phyloP scores from a whole-genome alignment of 1,139 yeast species.

The Zygotorulaspora mrakii region DNA sequence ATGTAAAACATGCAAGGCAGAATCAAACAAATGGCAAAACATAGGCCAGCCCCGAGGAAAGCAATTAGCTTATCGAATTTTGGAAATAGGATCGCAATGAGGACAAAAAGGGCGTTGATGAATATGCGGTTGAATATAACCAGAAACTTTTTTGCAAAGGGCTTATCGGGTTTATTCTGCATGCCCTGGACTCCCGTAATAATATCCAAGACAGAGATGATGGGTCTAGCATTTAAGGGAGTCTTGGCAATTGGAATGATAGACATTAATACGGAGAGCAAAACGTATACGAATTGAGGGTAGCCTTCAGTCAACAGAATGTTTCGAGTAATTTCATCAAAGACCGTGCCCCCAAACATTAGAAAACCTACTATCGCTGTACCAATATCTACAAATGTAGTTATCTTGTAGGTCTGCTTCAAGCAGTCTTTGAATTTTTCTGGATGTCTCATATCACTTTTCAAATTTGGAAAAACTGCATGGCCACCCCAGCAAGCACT shows the following conservation, averaged over 20 bases:
- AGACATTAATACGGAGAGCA: constrained; percentile 70
- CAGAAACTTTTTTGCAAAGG: constrained; percentile 22
- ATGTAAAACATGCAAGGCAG: constrained; percentile 73
- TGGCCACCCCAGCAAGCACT: constrained; percentile 94
- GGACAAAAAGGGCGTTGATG: constrained; percentile 44
- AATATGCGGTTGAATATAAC: constrained; percentile 36
- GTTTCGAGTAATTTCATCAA: constrained; percentile 80
- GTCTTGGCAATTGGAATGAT: constrained; percentile 82
- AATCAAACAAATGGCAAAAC: constrained; percentile 75
- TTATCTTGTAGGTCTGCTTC: constrained; percentile 57
- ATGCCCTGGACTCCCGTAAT: constrained; percentile 39
- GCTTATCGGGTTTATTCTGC: constrained; percentile 20
- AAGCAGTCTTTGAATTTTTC: constrained; percentile 49
- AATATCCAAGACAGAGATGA: constrained; percentile 63
- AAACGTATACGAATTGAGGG: constrained; percentile 60
- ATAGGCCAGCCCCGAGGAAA: constrained; percentile 74
- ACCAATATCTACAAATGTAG: constrained; percentile 64
- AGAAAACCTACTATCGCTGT: constrained; percentile 80
- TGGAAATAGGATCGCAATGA: constrained; percentile 59
- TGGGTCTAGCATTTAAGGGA: constrained; percentile 84
- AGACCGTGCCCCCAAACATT: constrained; percentile 77
- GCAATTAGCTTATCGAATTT: constrained; percentile 82
- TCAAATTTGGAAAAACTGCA: constrained; percentile 77
- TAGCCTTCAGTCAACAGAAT: constrained; percentile 67
- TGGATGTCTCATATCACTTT: constrained; percentile 81